Conservation (phyloP, 1,284 basidiomycete genomes). For the Leccinum fuscescens region DNA sequence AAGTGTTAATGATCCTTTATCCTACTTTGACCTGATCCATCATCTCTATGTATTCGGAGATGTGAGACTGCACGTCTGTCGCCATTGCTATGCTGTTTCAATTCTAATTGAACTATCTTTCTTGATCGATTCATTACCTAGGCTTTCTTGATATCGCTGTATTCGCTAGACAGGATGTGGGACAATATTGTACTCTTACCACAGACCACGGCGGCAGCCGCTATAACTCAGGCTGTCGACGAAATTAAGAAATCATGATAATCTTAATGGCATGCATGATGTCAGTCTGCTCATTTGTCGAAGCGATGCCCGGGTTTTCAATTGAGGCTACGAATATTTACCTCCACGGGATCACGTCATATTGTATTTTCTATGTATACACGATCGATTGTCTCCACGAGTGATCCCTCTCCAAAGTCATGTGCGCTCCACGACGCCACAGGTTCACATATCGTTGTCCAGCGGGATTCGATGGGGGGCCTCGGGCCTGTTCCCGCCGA, state of each 20-base stretch:
- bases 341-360: neutral
- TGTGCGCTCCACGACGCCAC: conserved; percentile 23
- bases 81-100: conserved; percentile 12
- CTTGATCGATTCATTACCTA: conserved; percentile 7
- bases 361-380: neutral
- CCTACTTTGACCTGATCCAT: conserved; percentile 30
- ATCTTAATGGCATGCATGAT: neutral
- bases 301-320: neutral
- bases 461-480: neutral
- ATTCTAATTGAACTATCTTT: conserved; percentile 8
- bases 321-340: neutral
- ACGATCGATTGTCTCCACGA: conserved; percentile 2
- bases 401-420: conserved; percentile 2
- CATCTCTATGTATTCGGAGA: neutral
- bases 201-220: neutral
- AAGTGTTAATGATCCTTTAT: conserved; percentile 54
- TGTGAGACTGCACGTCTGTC: neutral
- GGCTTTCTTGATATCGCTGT: conserved; percentile 27
- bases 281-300: neutral
- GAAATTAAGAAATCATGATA: neutral
- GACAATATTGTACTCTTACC: conserved; percentile 17
- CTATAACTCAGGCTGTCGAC: neutral
- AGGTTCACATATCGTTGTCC: conserved; percentile 8
- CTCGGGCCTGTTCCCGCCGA: neutral
- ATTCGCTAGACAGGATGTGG: conserved; percentile 23